Conservation (phyloP, 148 eudicot species). For the Heliosperma pusillum region DNA sequence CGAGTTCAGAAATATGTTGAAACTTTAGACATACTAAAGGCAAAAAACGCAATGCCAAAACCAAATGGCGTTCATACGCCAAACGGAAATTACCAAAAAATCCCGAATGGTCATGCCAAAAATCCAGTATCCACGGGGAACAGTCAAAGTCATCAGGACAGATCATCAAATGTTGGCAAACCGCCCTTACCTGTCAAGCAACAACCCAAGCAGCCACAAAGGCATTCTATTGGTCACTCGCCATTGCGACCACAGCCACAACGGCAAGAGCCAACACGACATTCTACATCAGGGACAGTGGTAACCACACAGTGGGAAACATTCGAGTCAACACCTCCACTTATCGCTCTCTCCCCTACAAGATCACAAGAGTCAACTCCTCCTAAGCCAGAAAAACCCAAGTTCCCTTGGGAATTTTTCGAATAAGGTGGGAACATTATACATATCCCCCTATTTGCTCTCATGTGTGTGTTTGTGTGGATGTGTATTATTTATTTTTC, state of each 20-base stretch:
- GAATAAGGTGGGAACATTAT: slow-evolving; percentile 34
- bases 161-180: slow-evolving; percentile 32
- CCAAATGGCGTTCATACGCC: slow-evolving; percentile 33
- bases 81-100: slow-evolving; percentile 26
- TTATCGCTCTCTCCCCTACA: slow-evolving; percentile 35
- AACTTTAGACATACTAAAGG: slow-evolving; percentile 68
- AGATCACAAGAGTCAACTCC: slow-evolving; percentile 25
- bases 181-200: slow-evolving; percentile 29
- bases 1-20: slow-evolving; percentile 91
- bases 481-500: slow-evolving; percentile 38
- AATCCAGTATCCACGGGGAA: slow-evolving; percentile 21
- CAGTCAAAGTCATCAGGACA: slow-evolving; percentile 18
- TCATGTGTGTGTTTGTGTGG: slow-evolving; percentile 54
- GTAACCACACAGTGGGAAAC: slow-evolving; percentile 98
- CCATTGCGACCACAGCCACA: slow-evolving; percentile 28
- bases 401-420: slow-evolving; percentile 81
- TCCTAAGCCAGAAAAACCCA: slow-evolving; percentile 37
- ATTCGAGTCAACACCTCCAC: slow-evolving; percentile 56
- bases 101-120: slow-evolving; percentile 25
- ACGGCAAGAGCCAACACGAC: slow-evolving; percentile 33
- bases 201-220: slow-evolving; percentile 35
- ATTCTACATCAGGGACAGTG: slow-evolving; percentile 54
- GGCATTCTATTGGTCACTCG: slow-evolving; percentile 46
- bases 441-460: slow-evolving; percentile 30
- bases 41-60: slow-evolving; percentile 43